Base-by-base conservation (phyloP, 495 filamentous ascomycete species). In the Trichodelitschia bisporula region DNA sequence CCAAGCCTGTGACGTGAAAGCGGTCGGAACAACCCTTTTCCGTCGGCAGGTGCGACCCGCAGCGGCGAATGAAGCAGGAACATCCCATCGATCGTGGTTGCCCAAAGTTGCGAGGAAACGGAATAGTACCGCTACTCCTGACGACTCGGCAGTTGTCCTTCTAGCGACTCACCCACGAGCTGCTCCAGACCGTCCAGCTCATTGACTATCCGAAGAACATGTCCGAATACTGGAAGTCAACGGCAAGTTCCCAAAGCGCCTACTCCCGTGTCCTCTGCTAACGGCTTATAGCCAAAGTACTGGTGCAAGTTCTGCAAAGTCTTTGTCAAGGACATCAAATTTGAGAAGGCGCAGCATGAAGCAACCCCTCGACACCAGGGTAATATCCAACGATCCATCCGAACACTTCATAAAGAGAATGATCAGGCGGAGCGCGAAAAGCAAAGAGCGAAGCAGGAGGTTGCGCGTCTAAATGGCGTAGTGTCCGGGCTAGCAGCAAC, bases 151-250 rank as follows among this genome's bases (percentile, higher is more conserved):
- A n/a, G n/a, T n/a, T n/a, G n/a, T n/a, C n/a, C n/a, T n/a, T n/a
- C n/a, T n/a, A n/a, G n/a, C n/a, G n/a, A n/a, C n/a, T n/a, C n/a
- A n/a, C n/a, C n/a, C n/a, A n/a, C n/a, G n/a, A n/a, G n/a, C n/a
- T n/a, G n/a, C n/a, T n/a, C n/a, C n/a, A n/a, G n/a, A n/a, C n/a
- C n/a, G n/a, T n/a, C n/a, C n/a, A n/a, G n/a, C n/a, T n/a, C n/a
- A n/a, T n/a, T n/a, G n/a, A n/a, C n/a, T n/a, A n/a, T n/a, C n/a
- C n/a, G n/a, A n/a, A n/a, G n/a, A 40, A 26, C 26, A 97, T 97
- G 86, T 71, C 86, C 1, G 89, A 93, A 65, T 84, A 92, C 52
- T 97, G 86, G 86, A 95, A 95, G 54, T 95, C 86, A 15, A 86
- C 82, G n/a, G 67, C 67, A 46, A 46, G 62, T 20, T 1, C 5